phyloP scores from a whole-genome alignment of 805 yeast genomes.

The Komagataella pseudopastoris region DNA sequence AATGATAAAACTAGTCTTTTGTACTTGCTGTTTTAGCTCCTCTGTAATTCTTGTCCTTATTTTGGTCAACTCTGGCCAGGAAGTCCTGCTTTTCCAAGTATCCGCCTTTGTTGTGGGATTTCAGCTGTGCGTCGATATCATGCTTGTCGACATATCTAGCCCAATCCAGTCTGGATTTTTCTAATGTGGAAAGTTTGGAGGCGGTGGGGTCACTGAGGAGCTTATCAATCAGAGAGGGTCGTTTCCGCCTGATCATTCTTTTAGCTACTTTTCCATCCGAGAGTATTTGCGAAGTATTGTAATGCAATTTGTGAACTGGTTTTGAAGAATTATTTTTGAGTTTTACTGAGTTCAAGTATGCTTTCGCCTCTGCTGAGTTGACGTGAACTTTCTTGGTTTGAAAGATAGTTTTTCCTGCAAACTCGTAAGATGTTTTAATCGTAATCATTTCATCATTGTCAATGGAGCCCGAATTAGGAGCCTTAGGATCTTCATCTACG shows the following conservation, averaged over 20 bases:
- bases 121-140: constrained; percentile 74
- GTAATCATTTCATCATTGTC: constrained; percentile 38
- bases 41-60: constrained; percentile 36
- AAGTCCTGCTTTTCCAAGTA: constrained; percentile 87
- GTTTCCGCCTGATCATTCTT: constrained; percentile 35
- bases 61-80: constrained; percentile 57
- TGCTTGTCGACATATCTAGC: constrained; percentile 83
- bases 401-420: constrained; percentile 74
- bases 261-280: background rate
- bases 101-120: constrained; percentile 75
- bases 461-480: background rate
- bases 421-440: constrained; percentile 68
- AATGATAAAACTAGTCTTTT: background rate
- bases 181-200: constrained; percentile 79
- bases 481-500: background rate
- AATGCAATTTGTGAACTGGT: background rate
- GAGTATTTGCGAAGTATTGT: background rate
- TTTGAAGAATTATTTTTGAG: constrained; percentile 11
- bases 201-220: constrained; percentile 58
- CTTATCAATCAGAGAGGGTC: constrained; percentile 66
- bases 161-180: constrained; percentile 91
- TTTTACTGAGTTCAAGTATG: constrained; percentile 48
- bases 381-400: constrained; percentile 71
- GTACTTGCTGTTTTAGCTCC: constrained; percentile 15
- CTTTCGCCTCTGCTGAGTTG: constrained; percentile 78